phyloP scores from a whole-genome alignment of 441 rosid species.

The Populus trichocarpa region DNA sequence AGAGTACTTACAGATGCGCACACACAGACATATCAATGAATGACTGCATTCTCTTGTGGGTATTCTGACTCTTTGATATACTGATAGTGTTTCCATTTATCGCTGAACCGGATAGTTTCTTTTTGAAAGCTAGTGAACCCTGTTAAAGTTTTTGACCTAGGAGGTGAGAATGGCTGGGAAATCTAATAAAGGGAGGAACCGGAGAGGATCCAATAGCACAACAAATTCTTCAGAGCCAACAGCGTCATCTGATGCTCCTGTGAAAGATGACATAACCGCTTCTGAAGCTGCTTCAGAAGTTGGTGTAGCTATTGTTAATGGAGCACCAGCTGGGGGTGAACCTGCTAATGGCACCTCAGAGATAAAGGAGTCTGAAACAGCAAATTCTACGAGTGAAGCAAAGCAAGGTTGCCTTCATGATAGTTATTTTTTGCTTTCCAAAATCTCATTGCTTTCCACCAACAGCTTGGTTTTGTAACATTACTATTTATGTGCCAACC shows the following conservation, averaged over 20 bases:
- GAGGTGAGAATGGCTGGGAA: slow-evolving; percentile 78
- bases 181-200: slow-evolving; percentile 71
- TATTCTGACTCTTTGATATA: not conserved
- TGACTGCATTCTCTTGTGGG: not conserved
- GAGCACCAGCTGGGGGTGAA: slow-evolving; percentile 37
- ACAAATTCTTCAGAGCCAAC: slow-evolving; percentile 34
- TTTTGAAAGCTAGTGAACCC: not conserved
- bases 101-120: not conserved
- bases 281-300: slow-evolving; percentile 27
- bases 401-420: slow-evolving; percentile 62
- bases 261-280: slow-evolving; percentile 22
- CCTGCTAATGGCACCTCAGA: slow-evolving; percentile 34
- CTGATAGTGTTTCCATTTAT: not conserved
- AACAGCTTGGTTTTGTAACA: not conserved
- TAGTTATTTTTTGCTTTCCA: not conserved
- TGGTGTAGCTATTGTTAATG: slow-evolving; percentile 35
- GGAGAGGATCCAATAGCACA: slow-evolving; percentile 41
- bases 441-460: not conserved
- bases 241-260: slow-evolving; percentile 28
- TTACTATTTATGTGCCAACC: not conserved
- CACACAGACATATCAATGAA: not conserved
- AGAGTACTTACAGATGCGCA: not conserved
- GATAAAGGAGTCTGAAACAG: slow-evolving; percentile 40
- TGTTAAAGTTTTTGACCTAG: not conserved
- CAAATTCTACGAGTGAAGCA: slow-evolving; percentile 39